Evolutionary conservation across 352 stramenopile species (phyloP).

Genomic region (Globisporangium parvum): DNA sequence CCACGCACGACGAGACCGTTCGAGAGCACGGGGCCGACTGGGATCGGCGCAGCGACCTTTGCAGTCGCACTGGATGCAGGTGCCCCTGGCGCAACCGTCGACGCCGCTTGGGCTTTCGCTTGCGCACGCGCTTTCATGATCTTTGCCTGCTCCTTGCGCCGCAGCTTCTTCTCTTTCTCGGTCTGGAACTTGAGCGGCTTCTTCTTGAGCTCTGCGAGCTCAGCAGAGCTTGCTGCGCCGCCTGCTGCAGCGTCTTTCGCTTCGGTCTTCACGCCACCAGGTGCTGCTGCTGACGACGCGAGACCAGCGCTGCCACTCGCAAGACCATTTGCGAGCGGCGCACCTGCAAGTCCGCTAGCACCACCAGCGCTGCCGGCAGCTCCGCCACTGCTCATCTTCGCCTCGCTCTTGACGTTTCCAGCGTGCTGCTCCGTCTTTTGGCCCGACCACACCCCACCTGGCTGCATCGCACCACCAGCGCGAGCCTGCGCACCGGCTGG

Average conservation of each 20-base stretch:
- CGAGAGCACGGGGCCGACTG: conserved; percentile 10
- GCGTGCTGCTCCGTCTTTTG: conserved; percentile 4
- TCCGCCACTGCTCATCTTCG: conserved; percentile 3
- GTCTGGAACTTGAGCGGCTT: conserved; percentile 72
- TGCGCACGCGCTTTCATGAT: conserved; percentile 69
- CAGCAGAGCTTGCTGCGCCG: background rate
- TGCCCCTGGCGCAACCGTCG: conserved; percentile 3
- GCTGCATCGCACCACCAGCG: background rate
- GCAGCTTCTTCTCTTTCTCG: conserved; percentile 85
- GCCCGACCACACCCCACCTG: conserved; percentile 6
- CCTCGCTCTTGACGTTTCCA: conserved; percentile 12
- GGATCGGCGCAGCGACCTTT: background rate
- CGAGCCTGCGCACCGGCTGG: conserved; percentile 2
- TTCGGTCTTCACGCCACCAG: conserved; percentile 11
- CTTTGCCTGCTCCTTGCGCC: conserved; percentile 77
- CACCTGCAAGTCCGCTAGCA: background rate
- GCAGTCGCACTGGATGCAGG: background rate
- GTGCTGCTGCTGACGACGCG: background rate
- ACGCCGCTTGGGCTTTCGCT: conserved; percentile 53
- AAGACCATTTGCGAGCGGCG: background rate
- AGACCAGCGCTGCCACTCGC: background rate
- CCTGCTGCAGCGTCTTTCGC: background rate
- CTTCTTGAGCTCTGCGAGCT: conserved; percentile 46
- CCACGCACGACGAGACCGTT: conserved; percentile 75
- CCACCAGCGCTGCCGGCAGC: conserved; percentile 4